Base-by-base conservation (phyloP, 139 green algal genomes). In the Diplosphaera chodatii region DNA sequence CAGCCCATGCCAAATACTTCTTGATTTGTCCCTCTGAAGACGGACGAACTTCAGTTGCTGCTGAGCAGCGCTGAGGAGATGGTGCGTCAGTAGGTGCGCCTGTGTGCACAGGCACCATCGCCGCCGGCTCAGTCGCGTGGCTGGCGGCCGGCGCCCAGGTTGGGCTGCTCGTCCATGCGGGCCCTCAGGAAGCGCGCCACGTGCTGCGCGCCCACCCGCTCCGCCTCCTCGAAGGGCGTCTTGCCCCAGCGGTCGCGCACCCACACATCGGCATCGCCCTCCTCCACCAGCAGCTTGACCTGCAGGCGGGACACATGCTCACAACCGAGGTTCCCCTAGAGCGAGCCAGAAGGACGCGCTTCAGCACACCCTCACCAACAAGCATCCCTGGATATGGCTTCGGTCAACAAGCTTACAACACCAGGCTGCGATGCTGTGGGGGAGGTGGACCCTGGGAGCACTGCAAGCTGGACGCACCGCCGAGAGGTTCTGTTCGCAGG, bases 401-500 rank as follows among this genome's bases (percentile, higher is more conserved):
- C n/a, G 37, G 37, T 10, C 37, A 6, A 48, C 37, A 48, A 48
- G 37, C 37, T 48, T 48, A 10, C 37, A 48, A 48, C 37, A 20
- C 8, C 37, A 10, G 6, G 37, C 37, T 20, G 37, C 37, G 10
- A 48, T 48, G 37, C 37, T 20, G 37, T 20, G 37, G 37, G 6
- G 37, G 37, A 48, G 37, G 8, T 48, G 37, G 37, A 48, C 37
- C 8, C 13, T 59, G 48, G 48, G 25, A n/a, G 25, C 28, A 55
- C 5, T 48, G 37, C 6, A 48, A 10, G 37, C 37, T 48, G 23
- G n/a, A n/a, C 67, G 48, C 63, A 90, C 80, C 71, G 74, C 75
- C 40, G 77, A 65, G 6, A 83, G 37, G 67, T 88, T 86, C 66
- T 80, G 80, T 55, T 89, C 83, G 0, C 83, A 78, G 8, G 85